phyloP scores from a whole-genome alignment of 169 alveolate genomes.

The Plasmodium blacklocki region DNA sequence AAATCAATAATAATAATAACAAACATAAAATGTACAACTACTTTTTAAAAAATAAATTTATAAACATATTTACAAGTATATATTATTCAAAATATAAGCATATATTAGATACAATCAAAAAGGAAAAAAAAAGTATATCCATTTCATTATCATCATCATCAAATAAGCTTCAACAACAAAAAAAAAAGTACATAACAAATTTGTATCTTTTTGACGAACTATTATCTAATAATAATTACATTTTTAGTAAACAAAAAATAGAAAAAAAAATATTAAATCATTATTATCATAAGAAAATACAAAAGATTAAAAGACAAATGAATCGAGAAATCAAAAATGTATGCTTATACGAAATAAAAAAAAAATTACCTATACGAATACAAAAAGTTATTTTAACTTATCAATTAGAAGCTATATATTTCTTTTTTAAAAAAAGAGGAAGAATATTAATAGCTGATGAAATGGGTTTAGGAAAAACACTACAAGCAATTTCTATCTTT shows the following conservation, averaged over 20 bases:
- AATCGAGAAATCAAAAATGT: conserved; percentile 26
- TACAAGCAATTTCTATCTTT: conserved; percentile 91
- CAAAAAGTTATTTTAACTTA: conserved; percentile 50
- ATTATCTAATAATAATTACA: conserved; percentile 10
- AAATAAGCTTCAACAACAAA: conserved; percentile 2
- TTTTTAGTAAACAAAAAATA: conserved; percentile 10
- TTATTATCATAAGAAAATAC: conserved; percentile 9
- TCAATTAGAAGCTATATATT: conserved; percentile 55
- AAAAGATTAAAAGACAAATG: conserved; percentile 31
- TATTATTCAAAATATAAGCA: not conserved
- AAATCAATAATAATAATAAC: not conserved
- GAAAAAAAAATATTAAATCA: conserved; percentile 15
- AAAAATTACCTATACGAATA: conserved; percentile 30
- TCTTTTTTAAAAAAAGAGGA: conserved; percentile 45
- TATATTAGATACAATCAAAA: not conserved
- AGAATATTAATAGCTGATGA: conserved; percentile 95
- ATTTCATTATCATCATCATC: not conserved
- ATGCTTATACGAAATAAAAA: conserved; percentile 46
- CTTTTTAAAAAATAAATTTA: conserved; percentile 26
- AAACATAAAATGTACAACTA: not conserved
- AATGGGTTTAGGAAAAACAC: conserved; percentile 97
- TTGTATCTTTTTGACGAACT: conserved; percentile 26
- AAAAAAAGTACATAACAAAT: not conserved
- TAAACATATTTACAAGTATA: not conserved
- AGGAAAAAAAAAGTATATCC: conserved; percentile 1